Evolutionary conservation across 768 basidiomycete genomes (phyloP), one percentile per base, ranked within the genome.

Genomic region (Amanita pseudoporphyria): DNA sequence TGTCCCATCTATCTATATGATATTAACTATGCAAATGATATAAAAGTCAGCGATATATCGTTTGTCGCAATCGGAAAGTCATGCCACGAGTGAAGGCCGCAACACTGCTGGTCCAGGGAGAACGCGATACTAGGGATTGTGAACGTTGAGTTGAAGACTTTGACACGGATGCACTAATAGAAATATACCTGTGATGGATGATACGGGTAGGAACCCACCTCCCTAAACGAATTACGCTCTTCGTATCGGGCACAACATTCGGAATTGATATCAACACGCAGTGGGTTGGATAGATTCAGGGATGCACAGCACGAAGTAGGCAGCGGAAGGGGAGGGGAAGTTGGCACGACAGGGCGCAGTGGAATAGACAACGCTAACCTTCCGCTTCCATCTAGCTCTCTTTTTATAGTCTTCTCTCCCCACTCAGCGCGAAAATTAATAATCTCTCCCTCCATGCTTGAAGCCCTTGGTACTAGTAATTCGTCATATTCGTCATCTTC

Each of bases 151-250:
- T 39, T 32, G n/a, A 3, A 10, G 36, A 24, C 12, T 38, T 32
- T 24, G 30, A 7, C 10, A 19, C 26, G n/a, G 19, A 51, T 35
- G 9, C 6, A 9, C n/a, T 44, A 16, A 37, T 28, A 9, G 12
- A n/a, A 26, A 55, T 52, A 41, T 52, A 65, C 65, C 61, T 65
- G 65, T 3, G 60, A 58, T 28, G 61, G 57, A 49, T 65, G 62
- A 42, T 68, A 67, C 16, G 64, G 65, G 52, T 65, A 58, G 16
- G 54, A 53, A 13, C 58, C 58, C 2, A 56, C 51, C 10, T 58
- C 58, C 44, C 53, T 43, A 44, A 62, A 66, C 14, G 67, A 66
- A 53, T 66, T 60, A 26, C 65, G 58, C 37, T 68, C 67, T 57
- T 67, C 64, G 26, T 53, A 56, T 26, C 39, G 50, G 30, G 57